Conservation (phyloP, 805 yeast genomes). For the Wickerhamiella occidentalis region DNA sequence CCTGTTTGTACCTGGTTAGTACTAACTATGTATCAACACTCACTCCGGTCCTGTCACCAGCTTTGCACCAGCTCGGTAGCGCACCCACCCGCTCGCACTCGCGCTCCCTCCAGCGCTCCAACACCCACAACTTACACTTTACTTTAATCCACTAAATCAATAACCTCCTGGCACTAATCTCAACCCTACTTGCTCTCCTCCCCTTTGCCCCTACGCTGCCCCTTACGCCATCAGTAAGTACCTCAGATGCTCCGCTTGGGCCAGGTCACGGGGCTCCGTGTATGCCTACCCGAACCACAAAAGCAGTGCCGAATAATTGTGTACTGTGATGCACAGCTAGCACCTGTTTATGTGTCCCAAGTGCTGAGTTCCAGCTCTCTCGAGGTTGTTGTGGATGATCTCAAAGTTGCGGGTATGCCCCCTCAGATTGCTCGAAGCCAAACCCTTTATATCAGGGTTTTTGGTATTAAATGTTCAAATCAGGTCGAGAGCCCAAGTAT, state of each 20-base stretch:
- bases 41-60: too few species aligned
- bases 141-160: too few species aligned
- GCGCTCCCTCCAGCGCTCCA: too few species aligned
- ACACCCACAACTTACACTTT: too few species aligned
- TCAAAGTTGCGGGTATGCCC: neutral
- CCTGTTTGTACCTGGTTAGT: too few species aligned
- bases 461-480: neutral
- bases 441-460: neutral
- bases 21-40: too few species aligned
- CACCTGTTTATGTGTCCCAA: slow-evolving; percentile 1
- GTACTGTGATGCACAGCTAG: slow-evolving; percentile 3
- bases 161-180: too few species aligned
- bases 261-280: neutral
- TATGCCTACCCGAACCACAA: neutral
- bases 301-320: neutral
- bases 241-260: slow-evolving; percentile 5
- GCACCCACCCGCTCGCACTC: too few species aligned
- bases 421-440: neutral
- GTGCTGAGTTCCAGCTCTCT: neutral
- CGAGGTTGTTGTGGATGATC: neutral
- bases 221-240: neutral
- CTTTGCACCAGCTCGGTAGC: too few species aligned
- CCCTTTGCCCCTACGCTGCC: too few species aligned
- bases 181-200: too few species aligned
- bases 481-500: too few species aligned